Conservation (phyloP, 2,329 filamentous ascomycete genomes). For the Xylaria arbuscula region DNA sequence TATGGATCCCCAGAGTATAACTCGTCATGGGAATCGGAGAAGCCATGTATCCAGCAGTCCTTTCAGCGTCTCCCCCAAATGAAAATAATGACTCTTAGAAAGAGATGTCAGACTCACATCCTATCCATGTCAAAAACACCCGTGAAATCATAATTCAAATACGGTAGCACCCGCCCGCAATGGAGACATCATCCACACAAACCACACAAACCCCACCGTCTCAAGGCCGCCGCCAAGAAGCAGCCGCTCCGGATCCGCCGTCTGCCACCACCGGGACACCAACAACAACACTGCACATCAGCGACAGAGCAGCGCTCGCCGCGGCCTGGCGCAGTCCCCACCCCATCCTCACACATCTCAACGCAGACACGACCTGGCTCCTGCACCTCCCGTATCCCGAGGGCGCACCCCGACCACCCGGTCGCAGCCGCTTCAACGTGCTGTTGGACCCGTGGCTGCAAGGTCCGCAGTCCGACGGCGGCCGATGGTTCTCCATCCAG, state of each 20-base stretch:
- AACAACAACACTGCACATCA: slow-evolving; percentile 32
- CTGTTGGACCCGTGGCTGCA: slow-evolving; percentile 74
- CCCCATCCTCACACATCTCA: slow-evolving; percentile 70
- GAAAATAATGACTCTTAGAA: not conserved
- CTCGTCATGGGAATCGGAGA: too few relatives aligned
- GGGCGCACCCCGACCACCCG: slow-evolving; percentile 53
- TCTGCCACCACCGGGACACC: not conserved
- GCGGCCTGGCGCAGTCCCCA: slow-evolving; percentile 28
- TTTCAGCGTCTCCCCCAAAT: too few relatives aligned
- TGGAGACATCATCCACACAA: slow-evolving; percentile 4
- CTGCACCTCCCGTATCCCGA: slow-evolving; percentile 68
- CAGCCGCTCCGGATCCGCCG: not conserved
- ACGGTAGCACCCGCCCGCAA: too few relatives aligned
- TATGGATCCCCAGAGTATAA: too few relatives aligned
- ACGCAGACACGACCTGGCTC: slow-evolving; percentile 75
- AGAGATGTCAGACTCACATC: not conserved
- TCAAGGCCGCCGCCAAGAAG: not conserved
- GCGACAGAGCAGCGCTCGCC: slow-evolving; percentile 22
- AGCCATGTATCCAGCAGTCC: too few relatives aligned
- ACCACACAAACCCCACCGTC: not conserved
- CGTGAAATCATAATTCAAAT: too few relatives aligned
- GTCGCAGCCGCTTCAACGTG: slow-evolving; percentile 63
- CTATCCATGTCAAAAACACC: too few relatives aligned
- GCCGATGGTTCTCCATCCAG: slow-evolving; percentile 73
- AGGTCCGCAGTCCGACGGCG: slow-evolving; percentile 71